These are phyloP conservation scores for Delitschia confertaspora DNA, from an alignment of 495 filamentous ascomycete species.

Conservation along the genomic window DNA sequence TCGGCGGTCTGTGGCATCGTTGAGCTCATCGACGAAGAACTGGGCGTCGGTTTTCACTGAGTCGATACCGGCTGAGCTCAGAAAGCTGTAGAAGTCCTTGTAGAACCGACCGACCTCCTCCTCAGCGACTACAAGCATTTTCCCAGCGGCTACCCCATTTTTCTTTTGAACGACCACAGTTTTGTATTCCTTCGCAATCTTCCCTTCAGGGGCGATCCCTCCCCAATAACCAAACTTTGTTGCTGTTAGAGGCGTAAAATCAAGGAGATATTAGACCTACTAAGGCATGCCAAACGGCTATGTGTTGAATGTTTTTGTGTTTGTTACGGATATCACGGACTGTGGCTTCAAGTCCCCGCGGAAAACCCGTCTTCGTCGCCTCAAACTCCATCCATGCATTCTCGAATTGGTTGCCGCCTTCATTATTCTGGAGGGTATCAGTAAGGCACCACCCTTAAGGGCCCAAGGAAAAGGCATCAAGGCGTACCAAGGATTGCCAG, in stretches of 20 bases:
- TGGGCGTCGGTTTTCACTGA: slow-evolving; percentile 88
- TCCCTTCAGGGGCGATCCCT: slow-evolving; percentile 63
- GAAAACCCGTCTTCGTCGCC: slow-evolving; percentile 72
- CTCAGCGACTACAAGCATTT: slow-evolving; percentile 64
- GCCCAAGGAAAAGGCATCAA: not conserved
- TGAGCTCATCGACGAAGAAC: slow-evolving; percentile 70
- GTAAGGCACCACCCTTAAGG: not conserved
- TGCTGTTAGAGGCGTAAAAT: not conserved
- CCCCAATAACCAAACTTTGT: slow-evolving; percentile 78
- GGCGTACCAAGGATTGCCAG: slow-evolving; percentile 76
- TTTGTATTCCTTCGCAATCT: slow-evolving; percentile 68
- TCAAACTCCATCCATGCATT: slow-evolving; percentile 65
- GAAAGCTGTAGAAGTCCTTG: slow-evolving; percentile 82
- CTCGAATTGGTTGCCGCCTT: slow-evolving; percentile 43
- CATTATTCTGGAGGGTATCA: slow-evolving; percentile 18
- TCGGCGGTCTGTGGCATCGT: slow-evolving; percentile 55
- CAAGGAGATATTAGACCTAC: slow-evolving; percentile 19
- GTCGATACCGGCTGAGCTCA: slow-evolving; percentile 59
- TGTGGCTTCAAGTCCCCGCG: slow-evolving; percentile 62
- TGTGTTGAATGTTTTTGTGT: slow-evolving; percentile 66
- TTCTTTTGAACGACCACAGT: slow-evolving; percentile 56
- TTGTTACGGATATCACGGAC: slow-evolving; percentile 57
- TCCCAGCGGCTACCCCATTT: slow-evolving; percentile 46
- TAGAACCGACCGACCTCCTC: slow-evolving; percentile 70
- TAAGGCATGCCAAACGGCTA: slow-evolving; percentile 95